These are phyloP conservation scores for Capniomyces stellatus DNA, from an alignment of 371 early-diverging fungal genomes.

Conservation along the genomic window DNA sequence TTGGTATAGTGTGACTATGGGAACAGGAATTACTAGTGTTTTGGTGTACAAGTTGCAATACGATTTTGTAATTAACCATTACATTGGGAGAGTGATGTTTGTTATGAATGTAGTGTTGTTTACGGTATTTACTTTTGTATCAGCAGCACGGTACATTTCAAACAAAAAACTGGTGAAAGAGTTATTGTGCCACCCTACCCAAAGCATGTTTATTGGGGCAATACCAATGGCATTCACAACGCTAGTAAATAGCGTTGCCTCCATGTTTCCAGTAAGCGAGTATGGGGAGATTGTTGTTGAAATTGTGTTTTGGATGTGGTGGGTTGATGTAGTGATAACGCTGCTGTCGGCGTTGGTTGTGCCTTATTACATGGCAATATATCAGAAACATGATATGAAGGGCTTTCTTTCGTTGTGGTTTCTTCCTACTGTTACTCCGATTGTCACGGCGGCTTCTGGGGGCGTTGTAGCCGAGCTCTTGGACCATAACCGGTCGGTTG, in stretches of 20 bases:
- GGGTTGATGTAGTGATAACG: constrained; percentile 20
- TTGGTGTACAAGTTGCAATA: constrained; percentile 25
- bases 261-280: constrained; percentile 8
- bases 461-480: constrained; percentile 23
- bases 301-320: constrained; percentile 25
- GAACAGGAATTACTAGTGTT: constrained; percentile 26
- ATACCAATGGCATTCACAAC: constrained; percentile 32
- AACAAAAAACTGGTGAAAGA: constrained; percentile 19
- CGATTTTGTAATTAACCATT: constrained; percentile 16
- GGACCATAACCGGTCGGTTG: constrained; percentile 7
- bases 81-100: constrained; percentile 23
- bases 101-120: constrained; percentile 23
- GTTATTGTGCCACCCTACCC: constrained; percentile 24
- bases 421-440: constrained; percentile 27
- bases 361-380: constrained; percentile 13
- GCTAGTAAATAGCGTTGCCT: constrained; percentile 13
- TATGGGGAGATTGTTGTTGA: constrained; percentile 18
- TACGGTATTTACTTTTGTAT: constrained; percentile 12
- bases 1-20: constrained; percentile 31
- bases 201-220: constrained; percentile 27
- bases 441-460: constrained; percentile 29
- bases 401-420: constrained; percentile 26
- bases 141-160: constrained; percentile 11
- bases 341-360: constrained; percentile 14
- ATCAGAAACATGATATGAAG: constrained; percentile 23